Percentiles rank a stretch among this genome's conserved stretches.
Evolutionary conservation across 805 yeast species (phyloP).

Genomic region (Kodamaea leandrae): DNA sequence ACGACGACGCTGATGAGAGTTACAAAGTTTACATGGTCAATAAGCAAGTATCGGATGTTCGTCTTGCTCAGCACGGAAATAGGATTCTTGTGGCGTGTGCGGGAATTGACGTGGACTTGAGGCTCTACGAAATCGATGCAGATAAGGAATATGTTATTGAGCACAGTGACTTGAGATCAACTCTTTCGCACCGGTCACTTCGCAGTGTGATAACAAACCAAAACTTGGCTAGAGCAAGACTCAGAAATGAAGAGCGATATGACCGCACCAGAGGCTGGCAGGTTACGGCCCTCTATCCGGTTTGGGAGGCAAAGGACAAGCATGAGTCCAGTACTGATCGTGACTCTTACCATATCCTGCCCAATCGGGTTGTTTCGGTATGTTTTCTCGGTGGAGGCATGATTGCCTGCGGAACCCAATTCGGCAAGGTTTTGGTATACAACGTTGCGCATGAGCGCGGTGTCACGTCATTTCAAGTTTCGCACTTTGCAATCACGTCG

Average conservation of each 20-base stretch:
- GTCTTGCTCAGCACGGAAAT: slow-evolving; percentile 13
- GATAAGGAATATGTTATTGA: slow-evolving; percentile 7
- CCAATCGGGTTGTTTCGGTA: slow-evolving; percentile 25
- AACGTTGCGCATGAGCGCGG: slow-evolving; percentile 16
- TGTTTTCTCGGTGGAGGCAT: slow-evolving; percentile 15
- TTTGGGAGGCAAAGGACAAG: too few species aligned
- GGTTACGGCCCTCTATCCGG: slow-evolving; percentile 15
- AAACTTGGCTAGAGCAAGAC: slow-evolving; percentile 3
- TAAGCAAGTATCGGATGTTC: slow-evolving; percentile 24
- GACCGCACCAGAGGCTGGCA: slow-evolving; percentile 6
- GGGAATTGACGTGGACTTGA: slow-evolving; percentile 28
- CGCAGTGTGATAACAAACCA: slow-evolving; percentile 1
- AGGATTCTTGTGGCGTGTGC: slow-evolving; percentile 22
- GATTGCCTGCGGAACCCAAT: slow-evolving; percentile 31
- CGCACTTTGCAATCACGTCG: slow-evolving; percentile 25
- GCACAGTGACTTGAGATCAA: slow-evolving; percentile 5
- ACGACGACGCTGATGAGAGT: slow-evolving; percentile 34
- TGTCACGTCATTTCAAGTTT: slow-evolving; percentile 15
- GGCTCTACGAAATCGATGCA: slow-evolving; percentile 22
- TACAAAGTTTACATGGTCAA: slow-evolving; percentile 25
- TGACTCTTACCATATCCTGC: too few species aligned
- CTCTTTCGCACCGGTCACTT: too few species aligned
- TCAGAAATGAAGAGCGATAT: background rate
- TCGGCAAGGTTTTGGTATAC: slow-evolving; percentile 27
- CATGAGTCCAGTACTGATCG: too few species aligned